Percentiles rank a stretch among this genome's conserved stretches.
Evolutionary conservation across 2,329 filamentous ascomycete genomes (phyloP).

Genomic region (Pyricularia sp.): DNA sequence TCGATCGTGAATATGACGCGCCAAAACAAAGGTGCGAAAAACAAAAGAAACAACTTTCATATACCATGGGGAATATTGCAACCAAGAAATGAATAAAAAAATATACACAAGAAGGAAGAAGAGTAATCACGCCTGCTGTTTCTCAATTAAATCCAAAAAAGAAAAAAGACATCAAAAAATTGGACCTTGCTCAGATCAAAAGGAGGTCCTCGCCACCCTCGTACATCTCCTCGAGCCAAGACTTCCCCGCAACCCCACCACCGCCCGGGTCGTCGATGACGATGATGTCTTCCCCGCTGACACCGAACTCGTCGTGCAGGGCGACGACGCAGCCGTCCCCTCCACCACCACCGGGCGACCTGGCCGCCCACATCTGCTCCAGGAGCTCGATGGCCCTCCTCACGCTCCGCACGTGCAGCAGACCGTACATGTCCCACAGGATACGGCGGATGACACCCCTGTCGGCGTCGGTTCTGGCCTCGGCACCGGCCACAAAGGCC

Average conservation of each 20-base stretch:
- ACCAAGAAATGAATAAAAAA: too few species aligned
- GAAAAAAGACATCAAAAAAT: neutral
- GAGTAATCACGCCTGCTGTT: too few species aligned
- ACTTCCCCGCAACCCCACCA: neutral
- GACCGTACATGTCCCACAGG: neutral
- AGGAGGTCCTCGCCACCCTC: neutral
- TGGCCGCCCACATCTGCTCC: conserved; percentile 6
- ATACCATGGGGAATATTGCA: too few species aligned
- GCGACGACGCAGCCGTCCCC: neutral
- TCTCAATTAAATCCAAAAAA: neutral
- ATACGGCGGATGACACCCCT: neutral
- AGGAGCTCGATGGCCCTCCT: conserved; percentile 1
- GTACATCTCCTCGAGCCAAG: conserved; percentile 2
- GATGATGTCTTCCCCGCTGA: neutral
- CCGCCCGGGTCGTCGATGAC: too few species aligned
- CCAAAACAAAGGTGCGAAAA: too few species aligned
- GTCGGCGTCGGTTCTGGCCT: conserved; percentile 3
- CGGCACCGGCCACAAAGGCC: conserved; percentile 8
- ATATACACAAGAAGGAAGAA: too few species aligned
- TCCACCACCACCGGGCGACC: neutral
- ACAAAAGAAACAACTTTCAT: too few species aligned
- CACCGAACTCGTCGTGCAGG: neutral
- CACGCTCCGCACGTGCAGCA: conserved; percentile 2
- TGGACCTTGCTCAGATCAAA: neutral
- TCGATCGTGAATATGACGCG: too few species aligned